Percentiles rank a stretch among this genome's conserved stretches.
Conservation (phyloP, 371 early-diverging fungal genomes). For the Lichtheimia ramosa region DNA sequence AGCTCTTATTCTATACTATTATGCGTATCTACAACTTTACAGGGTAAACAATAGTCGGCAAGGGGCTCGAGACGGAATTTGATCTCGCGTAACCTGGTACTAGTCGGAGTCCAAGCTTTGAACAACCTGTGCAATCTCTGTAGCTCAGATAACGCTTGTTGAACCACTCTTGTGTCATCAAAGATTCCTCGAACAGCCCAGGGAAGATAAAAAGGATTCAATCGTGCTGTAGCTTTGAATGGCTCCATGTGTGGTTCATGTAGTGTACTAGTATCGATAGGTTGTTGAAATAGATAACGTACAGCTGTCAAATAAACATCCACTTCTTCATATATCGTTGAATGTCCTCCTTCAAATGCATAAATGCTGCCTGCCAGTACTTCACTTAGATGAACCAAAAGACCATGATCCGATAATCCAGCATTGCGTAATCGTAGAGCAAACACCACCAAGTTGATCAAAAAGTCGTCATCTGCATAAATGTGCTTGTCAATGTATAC, state of each 20-base stretch:
- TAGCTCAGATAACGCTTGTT: constrained; percentile 61
- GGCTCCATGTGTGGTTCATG: constrained; percentile 27
- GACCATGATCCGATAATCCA: constrained; percentile 82
- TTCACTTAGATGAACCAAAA: constrained; percentile 82
- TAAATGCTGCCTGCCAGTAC: constrained; percentile 84
- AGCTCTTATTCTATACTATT: too few species aligned
- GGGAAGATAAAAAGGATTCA: constrained; percentile 86
- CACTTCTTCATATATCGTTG: constrained; percentile 86
- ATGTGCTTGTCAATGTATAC: constrained; percentile 83
- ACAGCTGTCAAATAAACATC: constrained; percentile 74
- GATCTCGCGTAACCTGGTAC: constrained; percentile 72
- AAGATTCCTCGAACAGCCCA: constrained; percentile 86
- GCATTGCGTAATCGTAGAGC: constrained; percentile 80
- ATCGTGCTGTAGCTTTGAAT: constrained; percentile 49
- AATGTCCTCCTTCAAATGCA: constrained; percentile 85
- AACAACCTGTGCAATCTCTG: constrained; percentile 60
- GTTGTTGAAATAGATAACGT: constrained; percentile 32
- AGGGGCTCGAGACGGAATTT: constrained; percentile 85
- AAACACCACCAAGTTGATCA: constrained; percentile 82
- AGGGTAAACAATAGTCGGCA: constrained; percentile 8
- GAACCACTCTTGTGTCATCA: constrained; percentile 62
- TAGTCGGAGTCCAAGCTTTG: constrained; percentile 76
- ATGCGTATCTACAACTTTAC: too few species aligned
- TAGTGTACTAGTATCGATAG: background rate
- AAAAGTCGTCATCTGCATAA: constrained; percentile 74